Evolutionary conservation across 306 rosid genomes (phyloP).

Genomic region (Castanea sativa): DNA sequence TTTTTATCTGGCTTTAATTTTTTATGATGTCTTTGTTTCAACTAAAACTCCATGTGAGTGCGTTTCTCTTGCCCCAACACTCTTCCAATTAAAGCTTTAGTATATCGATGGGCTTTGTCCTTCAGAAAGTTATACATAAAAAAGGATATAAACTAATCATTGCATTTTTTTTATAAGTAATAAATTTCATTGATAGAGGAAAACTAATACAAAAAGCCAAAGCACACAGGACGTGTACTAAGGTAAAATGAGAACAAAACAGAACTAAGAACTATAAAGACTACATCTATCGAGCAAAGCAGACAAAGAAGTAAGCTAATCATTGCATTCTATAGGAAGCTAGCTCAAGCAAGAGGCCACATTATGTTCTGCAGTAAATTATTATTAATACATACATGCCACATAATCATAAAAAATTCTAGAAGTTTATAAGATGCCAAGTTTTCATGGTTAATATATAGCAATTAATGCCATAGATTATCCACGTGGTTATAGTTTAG

Average conservation of each 20-base stretch:
- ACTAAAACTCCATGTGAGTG: not conserved
- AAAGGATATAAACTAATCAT: not conserved
- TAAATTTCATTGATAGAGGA: too few species aligned
- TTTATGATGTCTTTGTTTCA: not conserved
- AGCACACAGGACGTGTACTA: too few species aligned
- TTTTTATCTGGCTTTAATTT: not conserved
- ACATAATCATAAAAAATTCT: too few species aligned
- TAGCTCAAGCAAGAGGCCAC: not conserved
- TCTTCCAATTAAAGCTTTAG: not conserved
- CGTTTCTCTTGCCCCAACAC: not conserved
- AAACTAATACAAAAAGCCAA: too few species aligned
- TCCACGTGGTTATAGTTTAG: not conserved
- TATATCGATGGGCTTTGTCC: not conserved
- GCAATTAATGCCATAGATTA: not conserved
- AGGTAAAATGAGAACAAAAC: too few species aligned
- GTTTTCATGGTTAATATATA: not conserved
- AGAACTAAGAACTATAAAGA: too few species aligned
- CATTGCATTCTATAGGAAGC: not conserved
- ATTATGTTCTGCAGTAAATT: not conserved
- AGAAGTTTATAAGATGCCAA: not conserved
- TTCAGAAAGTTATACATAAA: not conserved
- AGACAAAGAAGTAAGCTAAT: not conserved
- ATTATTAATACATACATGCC: not conserved
- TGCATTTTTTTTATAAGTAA: too few species aligned
- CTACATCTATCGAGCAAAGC: too few species aligned